These are phyloP conservation scores for Cynanchum wilfordii DNA, from an alignment of 257 asterid genomes.

Conservation along the genomic window DNA sequence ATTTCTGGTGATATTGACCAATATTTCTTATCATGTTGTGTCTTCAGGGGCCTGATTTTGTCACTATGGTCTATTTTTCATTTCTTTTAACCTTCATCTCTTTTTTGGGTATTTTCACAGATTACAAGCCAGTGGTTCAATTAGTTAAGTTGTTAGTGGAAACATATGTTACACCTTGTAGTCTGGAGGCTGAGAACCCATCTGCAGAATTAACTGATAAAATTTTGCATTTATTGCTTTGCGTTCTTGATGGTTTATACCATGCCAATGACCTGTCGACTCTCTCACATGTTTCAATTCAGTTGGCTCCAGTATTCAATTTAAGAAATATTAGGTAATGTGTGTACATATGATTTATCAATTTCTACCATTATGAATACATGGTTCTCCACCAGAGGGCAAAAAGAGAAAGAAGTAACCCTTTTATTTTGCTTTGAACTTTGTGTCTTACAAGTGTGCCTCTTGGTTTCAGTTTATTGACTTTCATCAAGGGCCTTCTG, in stretches of 20 bases:
- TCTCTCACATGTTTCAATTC: slow-evolving; percentile 35
- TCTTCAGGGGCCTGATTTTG: not conserved
- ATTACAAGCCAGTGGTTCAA: slow-evolving; percentile 43
- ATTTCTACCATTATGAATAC: not conserved
- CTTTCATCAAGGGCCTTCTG: slow-evolving; percentile 55
- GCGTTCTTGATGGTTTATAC: slow-evolving; percentile 59
- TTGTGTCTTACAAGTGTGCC: not conserved
- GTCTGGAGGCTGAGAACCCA: slow-evolving; percentile 31
- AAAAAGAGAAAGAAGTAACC: not conserved
- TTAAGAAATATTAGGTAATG: slow-evolving; percentile 59
- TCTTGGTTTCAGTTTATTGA: slow-evolving; percentile 48
- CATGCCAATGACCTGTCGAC: slow-evolving; percentile 33
- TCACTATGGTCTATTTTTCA: not conserved
- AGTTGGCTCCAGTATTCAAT: slow-evolving; percentile 63
- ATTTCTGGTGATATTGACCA: not conserved
- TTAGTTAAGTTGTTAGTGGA: slow-evolving; percentile 51
- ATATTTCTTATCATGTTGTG: not conserved
- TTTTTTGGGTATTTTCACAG: slow-evolving; percentile 33
- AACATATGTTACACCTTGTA: slow-evolving; percentile 37
- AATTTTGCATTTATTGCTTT: slow-evolving; percentile 52
- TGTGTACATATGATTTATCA: not conserved
- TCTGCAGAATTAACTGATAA: slow-evolving; percentile 42
- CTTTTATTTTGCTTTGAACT: not conserved
- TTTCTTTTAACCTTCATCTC: slow-evolving; percentile 18
- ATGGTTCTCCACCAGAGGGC: not conserved